A percentile compares a stretch with the other conserved stretches of the same genome.
phyloP scores from a whole-genome alignment of 2,329 filamentous ascomycete genomes.

The Pseudogymnoascus verrucosus region DNA sequence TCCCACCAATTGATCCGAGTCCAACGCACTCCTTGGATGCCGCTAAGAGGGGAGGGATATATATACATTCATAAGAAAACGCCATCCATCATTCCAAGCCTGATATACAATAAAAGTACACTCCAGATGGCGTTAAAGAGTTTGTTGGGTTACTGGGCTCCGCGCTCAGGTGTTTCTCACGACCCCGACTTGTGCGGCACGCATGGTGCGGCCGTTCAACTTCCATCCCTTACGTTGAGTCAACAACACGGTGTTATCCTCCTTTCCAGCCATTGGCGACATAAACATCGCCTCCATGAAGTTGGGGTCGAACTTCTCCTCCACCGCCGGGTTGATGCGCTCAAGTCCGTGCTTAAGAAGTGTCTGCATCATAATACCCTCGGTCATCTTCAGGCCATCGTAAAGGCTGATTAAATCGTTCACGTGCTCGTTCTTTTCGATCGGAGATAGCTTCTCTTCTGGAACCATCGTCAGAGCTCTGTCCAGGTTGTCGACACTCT shows the following conservation, averaged over 20 bases:
- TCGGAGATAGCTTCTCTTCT: constrained; percentile 56
- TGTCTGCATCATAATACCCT: constrained; percentile 76
- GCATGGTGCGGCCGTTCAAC: constrained; percentile 80
- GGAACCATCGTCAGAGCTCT: constrained; percentile 78
- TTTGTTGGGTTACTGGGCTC: background rate
- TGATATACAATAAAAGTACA: constrained; percentile 9
- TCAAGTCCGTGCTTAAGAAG: constrained; percentile 92
- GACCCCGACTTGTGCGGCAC: constrained; percentile 92
- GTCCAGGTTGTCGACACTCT: constrained; percentile 95
- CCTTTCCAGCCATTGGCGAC: constrained; percentile 77
- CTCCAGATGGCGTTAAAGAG: constrained; percentile 8
- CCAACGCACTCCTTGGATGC: constrained; percentile 8
- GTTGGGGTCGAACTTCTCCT: constrained; percentile 91
- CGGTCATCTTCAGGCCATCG: constrained; percentile 91
- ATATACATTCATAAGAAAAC: constrained; percentile 8
- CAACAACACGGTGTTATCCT: constrained; percentile 83
- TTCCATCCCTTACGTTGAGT: constrained; percentile 94
- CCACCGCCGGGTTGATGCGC: constrained; percentile 66
- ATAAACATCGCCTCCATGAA: constrained; percentile 95
- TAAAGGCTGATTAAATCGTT: constrained; percentile 74
- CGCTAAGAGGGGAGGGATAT: constrained; percentile 10
- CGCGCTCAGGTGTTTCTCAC: constrained; percentile 61
- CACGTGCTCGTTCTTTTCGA: constrained; percentile 43
- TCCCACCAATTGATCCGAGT: constrained; percentile 9
- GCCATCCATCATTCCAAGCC: constrained; percentile 7